Base-by-base conservation (phyloP, 1,284 basidiomycete genomes). In the Austroboletus olivaceoglutinosus region DNA sequence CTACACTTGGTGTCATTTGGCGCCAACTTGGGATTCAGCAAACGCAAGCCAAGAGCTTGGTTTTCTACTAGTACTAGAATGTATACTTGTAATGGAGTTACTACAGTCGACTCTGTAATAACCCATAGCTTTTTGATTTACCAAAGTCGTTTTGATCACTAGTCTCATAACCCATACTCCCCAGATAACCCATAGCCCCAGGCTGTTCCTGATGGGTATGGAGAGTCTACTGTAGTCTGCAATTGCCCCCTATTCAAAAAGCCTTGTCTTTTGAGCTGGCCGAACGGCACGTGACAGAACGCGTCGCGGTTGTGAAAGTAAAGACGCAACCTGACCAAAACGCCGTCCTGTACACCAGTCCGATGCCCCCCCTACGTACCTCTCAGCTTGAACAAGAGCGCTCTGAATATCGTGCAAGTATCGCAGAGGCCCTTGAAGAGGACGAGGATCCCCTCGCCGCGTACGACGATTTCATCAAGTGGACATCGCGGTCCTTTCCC, bases 381-480 rank as follows among this genome's bases (percentile, higher is more conserved):
- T 57, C 67, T 34, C 67, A 69, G 25, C 62, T 74, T 22, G 63
- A 67, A 41, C 62, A 64, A 21, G 64, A 71, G 56, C 66, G 70
- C 10, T 59, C 66, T n/a, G 59, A 67, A 40, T 72, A 70, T 58
- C 67, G 70, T 23, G 55, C 64, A 0, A 63, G 69, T 43, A 70
- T 77, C 36, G 44, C 46, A 19, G 65, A 70, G 38, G 73, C 76
- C 1, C 64, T 79, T 27, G 64, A 72, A 27, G 82, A 86, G 39
- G 81, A 83, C 46, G 83, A 86, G 48, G 82, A 83, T 51, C 82
- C 82, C 13, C 74, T 85, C 25, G 74, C 75, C 0, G 73, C 76
- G 5, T 84, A 82, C 55, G 74, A 80, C 54, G 68, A 74, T 37
- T 86, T 83, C 67, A 76, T 87, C 46, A 77, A 81, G 54, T 88